These are phyloP conservation scores for Candida coquimbonensis DNA, from an alignment of 805 yeast genomes.

Conservation along the genomic window DNA sequence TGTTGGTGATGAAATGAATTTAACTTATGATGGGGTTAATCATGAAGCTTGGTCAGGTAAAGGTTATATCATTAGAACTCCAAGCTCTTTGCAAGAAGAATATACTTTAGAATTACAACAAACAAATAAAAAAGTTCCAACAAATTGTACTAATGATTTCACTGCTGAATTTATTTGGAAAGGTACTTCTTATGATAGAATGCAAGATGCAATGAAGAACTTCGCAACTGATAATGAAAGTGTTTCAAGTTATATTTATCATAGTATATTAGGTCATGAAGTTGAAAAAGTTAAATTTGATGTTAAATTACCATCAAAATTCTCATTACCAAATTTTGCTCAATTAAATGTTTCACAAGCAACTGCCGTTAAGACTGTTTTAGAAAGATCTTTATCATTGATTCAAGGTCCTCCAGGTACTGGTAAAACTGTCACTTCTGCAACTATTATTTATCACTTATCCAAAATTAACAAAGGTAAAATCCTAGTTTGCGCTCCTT, in stretches of 20 bases:
- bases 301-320: slow-evolving; percentile 49
- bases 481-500: slow-evolving; percentile 88
- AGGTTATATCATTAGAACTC: slow-evolving; percentile 69
- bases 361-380: slow-evolving; percentile 63
- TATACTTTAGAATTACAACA: slow-evolving; percentile 62
- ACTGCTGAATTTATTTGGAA: slow-evolving; percentile 89
- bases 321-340: slow-evolving; percentile 61
- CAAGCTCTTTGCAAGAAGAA: slow-evolving; percentile 57
- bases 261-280: slow-evolving; percentile 74
- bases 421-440: slow-evolving; percentile 91
- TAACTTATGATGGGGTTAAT: slow-evolving; percentile 52
- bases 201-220: slow-evolving; percentile 67
- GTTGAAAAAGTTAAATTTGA: slow-evolving; percentile 57
- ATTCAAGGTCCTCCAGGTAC: slow-evolving; percentile 98
- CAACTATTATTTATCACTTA: slow-evolving; percentile 77
- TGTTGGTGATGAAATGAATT: slow-evolving; percentile 76
- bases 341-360: slow-evolving; percentile 72
- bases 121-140: slow-evolving; percentile 46
- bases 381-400: slow-evolving; percentile 66
- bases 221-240: slow-evolving; percentile 69
- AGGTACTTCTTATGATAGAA: slow-evolving; percentile 73
- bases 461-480: slow-evolving; percentile 52
- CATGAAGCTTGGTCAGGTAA: slow-evolving; percentile 63
- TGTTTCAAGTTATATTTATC: slow-evolving; percentile 68
- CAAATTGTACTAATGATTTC: slow-evolving; percentile 55